Base-by-base conservation (phyloP, 2,329 filamentous ascomycete genomes). In the Orbilia brochopaga region DNA sequence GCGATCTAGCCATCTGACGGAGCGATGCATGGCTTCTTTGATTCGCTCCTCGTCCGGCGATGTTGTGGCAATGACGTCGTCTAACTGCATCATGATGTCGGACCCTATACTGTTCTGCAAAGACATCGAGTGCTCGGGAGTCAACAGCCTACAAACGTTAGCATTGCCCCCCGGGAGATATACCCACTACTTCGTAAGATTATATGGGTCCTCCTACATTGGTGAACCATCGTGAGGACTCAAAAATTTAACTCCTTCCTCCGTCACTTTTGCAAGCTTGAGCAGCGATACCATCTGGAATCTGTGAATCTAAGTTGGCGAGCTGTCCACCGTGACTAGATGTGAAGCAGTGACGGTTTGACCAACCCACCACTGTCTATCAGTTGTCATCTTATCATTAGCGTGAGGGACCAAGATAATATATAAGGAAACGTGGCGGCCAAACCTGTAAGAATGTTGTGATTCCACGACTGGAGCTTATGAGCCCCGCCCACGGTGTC, bases 231-330 rank as follows among this genome's bases (percentile, higher is more conserved):
- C 94, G 79, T 99, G 94, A 0, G 94, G 95, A 76, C 90, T 95
- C n/a, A 96, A 84, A 78, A 99, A 99, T 57, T 90, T 88, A 6
- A 99, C 95, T 58, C 94, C 94, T 80, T 97, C 89, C 80, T 99
- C 95, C 0, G 94, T 97, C 72, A 99, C 88, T 74, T 89, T 92
- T 58, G 94, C 94, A 58, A 99, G 86, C 79, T 96, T 90, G 57
- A 99, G 86, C 35, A 99, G 84, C 73, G 92, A 97, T 62, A 99
- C 95, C 94, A 99, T 99, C 80, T 99, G 94, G 80, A 99, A 99
- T 70, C 93, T 96, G 79, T 58, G 23, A 35, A 21, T 8, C 6
- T 15, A 48, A 8, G 51, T 65, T 52, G 65, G 53, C n/a, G 52
- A 6, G 17, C 44, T 19, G 44, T 32, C 10, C 21, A n/a, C n/a